Percentiles rank a stretch among this genome's conserved stretches.
Conservation (phyloP, 768 basidiomycete species). For the Cystofilobasidium capitatum region DNA sequence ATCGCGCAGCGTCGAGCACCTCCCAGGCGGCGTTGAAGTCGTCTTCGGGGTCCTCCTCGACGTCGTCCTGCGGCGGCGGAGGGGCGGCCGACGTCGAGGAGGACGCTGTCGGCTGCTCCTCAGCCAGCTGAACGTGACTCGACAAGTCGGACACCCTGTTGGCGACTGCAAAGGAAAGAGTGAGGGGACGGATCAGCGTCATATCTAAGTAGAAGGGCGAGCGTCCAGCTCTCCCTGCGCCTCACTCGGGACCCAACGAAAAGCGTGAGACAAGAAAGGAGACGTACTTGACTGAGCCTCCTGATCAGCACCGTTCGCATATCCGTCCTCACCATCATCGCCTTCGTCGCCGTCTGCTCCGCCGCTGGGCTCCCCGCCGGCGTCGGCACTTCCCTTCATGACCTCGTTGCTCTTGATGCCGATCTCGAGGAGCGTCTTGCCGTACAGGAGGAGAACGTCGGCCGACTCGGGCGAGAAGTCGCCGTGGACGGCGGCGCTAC, state of each 20-base stretch:
- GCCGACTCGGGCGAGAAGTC: slow-evolving; percentile 77
- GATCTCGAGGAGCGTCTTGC: slow-evolving; percentile 84
- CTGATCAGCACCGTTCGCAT: background rate
- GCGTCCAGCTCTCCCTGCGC: no score
- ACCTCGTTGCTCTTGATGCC: slow-evolving; percentile 77
- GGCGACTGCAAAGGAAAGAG: background rate
- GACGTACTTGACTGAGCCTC: background rate
- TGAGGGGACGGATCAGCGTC: background rate
- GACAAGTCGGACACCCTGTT: slow-evolving; percentile 5
- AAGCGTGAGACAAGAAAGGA: background rate
- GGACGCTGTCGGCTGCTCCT: slow-evolving; percentile 4
- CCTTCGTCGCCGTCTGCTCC: slow-evolving; percentile 20
- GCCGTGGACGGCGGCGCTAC: slow-evolving; percentile 61
- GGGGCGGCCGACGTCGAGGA: background rate
- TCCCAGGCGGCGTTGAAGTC: slow-evolving; percentile 99
- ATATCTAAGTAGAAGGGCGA: background rate
- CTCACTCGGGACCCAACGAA: background rate
- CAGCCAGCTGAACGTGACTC: slow-evolving; percentile 11
- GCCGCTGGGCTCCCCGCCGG: slow-evolving; percentile 27
- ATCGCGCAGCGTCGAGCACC: slow-evolving; percentile 84
- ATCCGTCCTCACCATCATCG: slow-evolving; percentile 23
- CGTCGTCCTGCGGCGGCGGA: slow-evolving; percentile 1
- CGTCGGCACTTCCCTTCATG: slow-evolving; percentile 74
- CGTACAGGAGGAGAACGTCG: slow-evolving; percentile 81
- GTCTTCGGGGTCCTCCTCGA: slow-evolving; percentile 58